A percentile compares a stretch with the other conserved stretches of the same genome.
These are phyloP conservation scores for Tolypocladium amazonense DNA, from an alignment of 2,329 filamentous ascomycete genomes.

Conservation along the genomic window DNA sequence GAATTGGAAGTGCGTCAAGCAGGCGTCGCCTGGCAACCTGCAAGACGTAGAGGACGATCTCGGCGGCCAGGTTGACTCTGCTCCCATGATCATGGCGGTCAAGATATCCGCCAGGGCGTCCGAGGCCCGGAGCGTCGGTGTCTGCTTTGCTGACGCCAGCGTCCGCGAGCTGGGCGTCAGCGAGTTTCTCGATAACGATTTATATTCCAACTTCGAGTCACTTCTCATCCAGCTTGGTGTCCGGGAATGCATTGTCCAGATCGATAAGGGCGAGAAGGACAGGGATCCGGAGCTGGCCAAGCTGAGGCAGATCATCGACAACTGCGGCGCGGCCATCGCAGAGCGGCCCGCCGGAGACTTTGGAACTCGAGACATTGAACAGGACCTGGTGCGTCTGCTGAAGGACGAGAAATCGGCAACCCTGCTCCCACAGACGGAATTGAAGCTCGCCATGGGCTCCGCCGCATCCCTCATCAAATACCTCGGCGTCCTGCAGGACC, in stretches of 20 bases:
- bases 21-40: constrained; percentile 89
- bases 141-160: constrained; percentile 96
- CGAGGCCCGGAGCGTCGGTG: constrained; percentile 78
- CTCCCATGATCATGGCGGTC: constrained; percentile 90
- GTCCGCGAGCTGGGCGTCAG: constrained; percentile 91
- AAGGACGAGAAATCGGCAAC: constrained; percentile 74
- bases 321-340: constrained; percentile 80
- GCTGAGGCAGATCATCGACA: constrained; percentile 79
- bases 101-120: constrained; percentile 82
- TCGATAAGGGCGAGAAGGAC: constrained; percentile 67
- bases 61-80: constrained; percentile 73
- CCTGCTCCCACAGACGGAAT: constrained; percentile 75
- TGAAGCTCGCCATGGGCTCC: constrained; percentile 93
- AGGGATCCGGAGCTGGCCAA: constrained; percentile 86
- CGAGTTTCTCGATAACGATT: constrained; percentile 97
- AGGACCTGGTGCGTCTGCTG: constrained; percentile 78
- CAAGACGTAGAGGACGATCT: constrained; percentile 96
- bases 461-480: constrained; percentile 93
- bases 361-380: constrained; percentile 83
- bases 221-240: constrained; percentile 93
- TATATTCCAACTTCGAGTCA: constrained; percentile 96
- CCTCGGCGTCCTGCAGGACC: constrained; percentile 77
- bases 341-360: constrained; percentile 72
- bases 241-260: constrained; percentile 81
- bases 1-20: constrained; percentile 86